phyloP scores from a whole-genome alignment of 2,329 filamentous ascomycete species.

The Cladobotryum protrusum region DNA sequence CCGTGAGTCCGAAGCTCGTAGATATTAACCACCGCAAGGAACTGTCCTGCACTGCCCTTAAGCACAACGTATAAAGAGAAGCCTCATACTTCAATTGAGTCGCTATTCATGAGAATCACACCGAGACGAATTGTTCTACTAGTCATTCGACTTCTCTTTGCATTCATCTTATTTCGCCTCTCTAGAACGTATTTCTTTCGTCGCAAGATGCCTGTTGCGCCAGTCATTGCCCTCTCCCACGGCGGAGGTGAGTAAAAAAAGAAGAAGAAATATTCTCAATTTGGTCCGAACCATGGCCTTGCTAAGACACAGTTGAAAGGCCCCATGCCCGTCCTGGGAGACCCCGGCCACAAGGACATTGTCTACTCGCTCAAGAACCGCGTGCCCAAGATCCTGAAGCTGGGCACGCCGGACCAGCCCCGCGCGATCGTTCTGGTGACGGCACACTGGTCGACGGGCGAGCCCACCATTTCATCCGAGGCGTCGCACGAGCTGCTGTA shows the following conservation, averaged over 20 bases:
- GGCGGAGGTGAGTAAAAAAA: slow-evolving; percentile 38
- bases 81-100: not conserved
- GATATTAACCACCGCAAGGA: too few relatives aligned
- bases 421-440: slow-evolving; percentile 51
- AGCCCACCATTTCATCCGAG: slow-evolving; percentile 46
- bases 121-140: slow-evolving; percentile 3
- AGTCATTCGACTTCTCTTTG: slow-evolving; percentile 1
- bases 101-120: slow-evolving; percentile 13
- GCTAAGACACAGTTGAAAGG: slow-evolving; percentile 28
- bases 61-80: not conserved
- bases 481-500: slow-evolving; percentile 44
- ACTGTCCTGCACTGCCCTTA: too few relatives aligned
- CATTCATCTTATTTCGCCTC: slow-evolving; percentile 8
- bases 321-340: slow-evolving; percentile 52
- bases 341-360: slow-evolving; percentile 46
- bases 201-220: slow-evolving; percentile 34
- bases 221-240: slow-evolving; percentile 44
- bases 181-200: slow-evolving; percentile 4
- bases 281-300: too few relatives aligned
- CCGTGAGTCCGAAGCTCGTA: too few relatives aligned
- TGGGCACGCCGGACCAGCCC: slow-evolving; percentile 43
- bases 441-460: slow-evolving; percentile 48
- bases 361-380: slow-evolving; percentile 45
- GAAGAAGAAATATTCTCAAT: too few relatives aligned
- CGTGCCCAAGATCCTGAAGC: slow-evolving; percentile 49